Evolutionary conservation across 2,329 filamentous ascomycete genomes (phyloP), one percentile per base, ranked within the genome.

Genomic region (Elsinoe ampelina): DNA sequence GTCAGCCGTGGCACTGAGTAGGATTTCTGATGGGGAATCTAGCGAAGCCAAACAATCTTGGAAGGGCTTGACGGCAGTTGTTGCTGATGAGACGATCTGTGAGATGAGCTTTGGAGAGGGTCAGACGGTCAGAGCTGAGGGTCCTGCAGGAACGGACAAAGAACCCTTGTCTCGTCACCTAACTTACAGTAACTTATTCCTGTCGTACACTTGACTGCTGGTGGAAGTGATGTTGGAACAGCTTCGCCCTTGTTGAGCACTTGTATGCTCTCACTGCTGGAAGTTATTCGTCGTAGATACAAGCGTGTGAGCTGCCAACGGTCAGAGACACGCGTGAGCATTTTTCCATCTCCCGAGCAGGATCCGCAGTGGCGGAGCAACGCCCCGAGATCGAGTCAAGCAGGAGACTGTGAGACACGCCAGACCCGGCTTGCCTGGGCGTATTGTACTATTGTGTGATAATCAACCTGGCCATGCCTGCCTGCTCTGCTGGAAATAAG

Each of bases 11-110:
- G 30, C 43, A 26, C 5, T 12, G 17, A 32, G 6, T n/a, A 48
- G 22, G 43, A 48, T 48, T 48, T 34, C 10, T 48, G 43, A 35
- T 32, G 43, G 32, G 43, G 30, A 48, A 15, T 50, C 45, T 50
- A 34, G 26, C 30, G 15, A 50, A 50, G 45, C 45, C 41, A 26
- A 45, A 26, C 10, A 30, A n/a, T 45, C 41, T 45, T 45, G 41
- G 41, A 11, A 43, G 15, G 11, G 17, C 17, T 11, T 43, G 41
- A 22, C 41, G 17, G 41, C 41, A 22, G 19, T 43, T 43, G 41
- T 43, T 26, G 22, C 22, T 26, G 22, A 26, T 26, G 22, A 12
- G 36, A 38, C 12, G 43, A 4, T 15, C 19, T 26, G 19, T 20
- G 15, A 45, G 17, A 45, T 45, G 38, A 41, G 38, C 7, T 41